Evolutionary conservation across 257 asterid species (phyloP).

Genomic region (Gentiana straminea): DNA sequence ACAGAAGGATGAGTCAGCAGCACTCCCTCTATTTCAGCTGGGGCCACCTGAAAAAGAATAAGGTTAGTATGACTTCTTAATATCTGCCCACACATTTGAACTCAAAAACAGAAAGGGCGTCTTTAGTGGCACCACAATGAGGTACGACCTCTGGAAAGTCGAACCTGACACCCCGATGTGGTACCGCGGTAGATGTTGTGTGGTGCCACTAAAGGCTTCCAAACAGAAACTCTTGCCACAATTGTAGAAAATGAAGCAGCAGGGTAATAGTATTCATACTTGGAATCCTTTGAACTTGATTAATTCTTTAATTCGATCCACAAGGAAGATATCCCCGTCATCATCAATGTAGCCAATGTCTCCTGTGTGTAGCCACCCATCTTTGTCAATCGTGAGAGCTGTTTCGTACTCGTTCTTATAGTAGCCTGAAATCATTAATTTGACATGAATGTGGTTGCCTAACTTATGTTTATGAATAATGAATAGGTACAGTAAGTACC

Average conservation of each 20-base stretch:
- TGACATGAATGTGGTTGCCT: not conserved
- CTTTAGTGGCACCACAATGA: too few relatives aligned
- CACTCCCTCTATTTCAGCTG: constrained; percentile 95
- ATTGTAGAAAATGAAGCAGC: not conserved
- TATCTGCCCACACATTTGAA: not conserved
- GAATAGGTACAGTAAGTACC: constrained; percentile 22
- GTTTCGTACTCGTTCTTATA: constrained; percentile 81
- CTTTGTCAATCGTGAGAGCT: constrained; percentile 52
- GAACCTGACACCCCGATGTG: too few relatives aligned
- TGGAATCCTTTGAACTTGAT: constrained; percentile 90
- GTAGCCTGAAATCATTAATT: constrained; percentile 42
- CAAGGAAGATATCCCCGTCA: constrained; percentile 73
- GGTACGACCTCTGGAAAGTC: too few relatives aligned
- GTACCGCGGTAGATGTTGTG: too few relatives aligned
- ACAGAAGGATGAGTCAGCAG: constrained; percentile 73
- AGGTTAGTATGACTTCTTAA: not conserved
- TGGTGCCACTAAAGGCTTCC: too few relatives aligned
- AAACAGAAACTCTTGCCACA: not conserved
- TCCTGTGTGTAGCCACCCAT: constrained; percentile 94
- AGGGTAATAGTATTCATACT: constrained; percentile 18
- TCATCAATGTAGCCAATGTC: constrained; percentile 91
- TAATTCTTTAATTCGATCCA: constrained; percentile 84
- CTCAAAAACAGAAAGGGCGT: not conserved
- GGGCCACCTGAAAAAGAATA: constrained; percentile 66
- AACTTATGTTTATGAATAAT: not conserved